Evolutionary conservation across 805 yeast genomes (phyloP).

Genomic region (Metschnikowia gelsemii): DNA sequence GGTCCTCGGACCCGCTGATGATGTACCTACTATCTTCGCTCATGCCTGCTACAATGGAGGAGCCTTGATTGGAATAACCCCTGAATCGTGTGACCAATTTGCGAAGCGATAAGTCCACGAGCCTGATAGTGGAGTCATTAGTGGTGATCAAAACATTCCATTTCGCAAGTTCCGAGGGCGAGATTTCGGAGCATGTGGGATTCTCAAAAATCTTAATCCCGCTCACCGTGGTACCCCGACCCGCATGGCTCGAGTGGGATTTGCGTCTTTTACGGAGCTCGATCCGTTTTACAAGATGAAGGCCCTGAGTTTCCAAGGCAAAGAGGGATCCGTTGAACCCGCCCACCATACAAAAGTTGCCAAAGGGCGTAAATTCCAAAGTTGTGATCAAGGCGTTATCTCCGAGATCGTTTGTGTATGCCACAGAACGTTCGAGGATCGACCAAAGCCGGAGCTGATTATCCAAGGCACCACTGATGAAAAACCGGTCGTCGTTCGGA

Average conservation of each 20-base stretch:
- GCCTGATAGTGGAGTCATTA: constrained; percentile 76
- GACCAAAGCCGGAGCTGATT: constrained; percentile 80
- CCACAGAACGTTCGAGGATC: constrained; percentile 66
- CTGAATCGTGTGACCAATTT: constrained; percentile 64
- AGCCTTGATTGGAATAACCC: constrained; percentile 68
- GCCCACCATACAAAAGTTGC: constrained; percentile 64
- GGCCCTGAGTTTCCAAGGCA: constrained; percentile 61
- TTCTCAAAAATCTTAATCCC: constrained; percentile 59
- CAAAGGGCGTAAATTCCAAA: constrained; percentile 64
- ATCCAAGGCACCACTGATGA: constrained; percentile 78
- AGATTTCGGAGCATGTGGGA: constrained; percentile 11
- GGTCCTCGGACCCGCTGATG: constrained; percentile 83
- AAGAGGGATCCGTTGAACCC: constrained; percentile 73
- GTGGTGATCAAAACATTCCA: constrained; percentile 60
- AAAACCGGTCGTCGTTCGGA: constrained; percentile 83
- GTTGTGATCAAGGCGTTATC: constrained; percentile 73
- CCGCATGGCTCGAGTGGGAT: constrained; percentile 21
- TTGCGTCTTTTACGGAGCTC: constrained; percentile 33
- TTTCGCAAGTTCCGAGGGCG: constrained; percentile 9
- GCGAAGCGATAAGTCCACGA: constrained; percentile 55
- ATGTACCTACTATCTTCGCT: constrained; percentile 59
- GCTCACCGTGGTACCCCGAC: constrained; percentile 56
- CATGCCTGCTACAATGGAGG: constrained; percentile 67
- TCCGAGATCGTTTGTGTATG: constrained; percentile 50
- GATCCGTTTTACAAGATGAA: constrained; percentile 40